A percentile compares a stretch with the other conserved stretches of the same genome.
These are phyloP conservation scores for Teunomyces gatunensis DNA, from an alignment of 805 yeast genomes.

Conservation along the genomic window DNA sequence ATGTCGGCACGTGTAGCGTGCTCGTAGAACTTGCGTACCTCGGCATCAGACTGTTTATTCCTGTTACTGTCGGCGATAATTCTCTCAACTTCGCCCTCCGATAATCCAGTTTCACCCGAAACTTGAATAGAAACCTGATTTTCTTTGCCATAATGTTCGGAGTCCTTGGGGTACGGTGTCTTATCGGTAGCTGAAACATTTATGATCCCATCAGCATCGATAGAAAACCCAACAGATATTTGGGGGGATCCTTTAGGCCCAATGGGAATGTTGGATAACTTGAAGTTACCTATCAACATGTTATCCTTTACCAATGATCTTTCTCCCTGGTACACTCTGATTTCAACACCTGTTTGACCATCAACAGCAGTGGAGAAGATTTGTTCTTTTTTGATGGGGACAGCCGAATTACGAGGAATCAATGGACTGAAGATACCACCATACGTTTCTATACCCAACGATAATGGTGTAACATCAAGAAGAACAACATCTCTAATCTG, in stretches of 20 bases:
- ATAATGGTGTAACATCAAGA: conserved; percentile 27
- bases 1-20: conserved; percentile 77
- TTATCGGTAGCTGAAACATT: conserved; percentile 59
- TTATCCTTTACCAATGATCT: conserved; percentile 75
- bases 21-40: conserved; percentile 60
- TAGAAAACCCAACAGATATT: conserved; percentile 70
- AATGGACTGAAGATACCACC: conserved; percentile 82
- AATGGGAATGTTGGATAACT: conserved; percentile 67
- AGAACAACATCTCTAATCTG: conserved; percentile 25
- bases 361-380: conserved; percentile 79
- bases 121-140: conserved; percentile 51
- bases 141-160: conserved; percentile 41
- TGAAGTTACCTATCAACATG: conserved; percentile 72
- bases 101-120: conserved; percentile 48
- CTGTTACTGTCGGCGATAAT: conserved; percentile 66
- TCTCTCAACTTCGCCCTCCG: conserved; percentile 63
- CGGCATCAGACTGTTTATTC: conserved; percentile 58
- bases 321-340: conserved; percentile 80
- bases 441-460: conserved; percentile 72
- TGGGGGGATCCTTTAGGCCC: conserved; percentile 81
- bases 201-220: conserved; percentile 77
- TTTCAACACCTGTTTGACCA: conserved; percentile 80
- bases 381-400: conserved; percentile 73
- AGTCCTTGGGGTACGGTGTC: conserved; percentile 38
- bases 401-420: conserved; percentile 73